Base-by-base conservation (phyloP, 2,329 filamentous ascomycete species). In the Epichloe amarillans region DNA sequence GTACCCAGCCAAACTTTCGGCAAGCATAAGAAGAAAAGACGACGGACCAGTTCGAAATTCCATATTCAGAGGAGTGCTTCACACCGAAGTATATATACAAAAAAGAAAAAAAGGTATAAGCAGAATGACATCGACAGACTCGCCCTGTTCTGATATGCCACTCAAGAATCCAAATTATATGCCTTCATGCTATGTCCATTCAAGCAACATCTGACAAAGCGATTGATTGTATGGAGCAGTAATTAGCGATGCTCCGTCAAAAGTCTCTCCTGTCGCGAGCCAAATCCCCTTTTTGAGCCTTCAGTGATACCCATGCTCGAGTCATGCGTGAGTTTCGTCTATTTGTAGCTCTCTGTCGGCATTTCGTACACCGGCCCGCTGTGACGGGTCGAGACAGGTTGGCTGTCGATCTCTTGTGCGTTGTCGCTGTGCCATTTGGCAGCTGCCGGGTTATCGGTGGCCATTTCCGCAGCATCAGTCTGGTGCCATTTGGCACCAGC, bases 351-450 rank as follows among this genome's bases (percentile, higher is more conserved):
- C 55, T 70, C 62, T 12, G 64, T 56, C 3, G 69, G 66, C 69
- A 72, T 72, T 61, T 72, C 69, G 51, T 68, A 72, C 5, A 72
- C 66, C 2, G 65, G 65, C 1, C 64, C 65, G 38, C 56, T 66
- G 55, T 61, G 63, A 54, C 58, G 64, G 56, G 49, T 58, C 56
- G 62, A 55, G 5, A 68, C 60, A 33, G 65, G 58, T 42, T 64
- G 59, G 45, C 66, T 60, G 50, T 70, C 68, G 52, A 70, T 69
- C 60, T 71, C 68, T 3, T 66, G 59, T 3, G 68, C 67, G 42
- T 64, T 56, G 14, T 62, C 55, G 51, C 63, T 62, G 50, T 65
- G 60, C 65, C 67, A 69, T 49, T 60, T 62, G 35, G 60, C 56
- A 6, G 62, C 61, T 7, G 57, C 52, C 30, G 55, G 57, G 40